Evolutionary conservation across 2,329 filamentous ascomycete species (phyloP), one percentile per base, ranked within the genome.

Genomic region (Myriangium duriaei): DNA sequence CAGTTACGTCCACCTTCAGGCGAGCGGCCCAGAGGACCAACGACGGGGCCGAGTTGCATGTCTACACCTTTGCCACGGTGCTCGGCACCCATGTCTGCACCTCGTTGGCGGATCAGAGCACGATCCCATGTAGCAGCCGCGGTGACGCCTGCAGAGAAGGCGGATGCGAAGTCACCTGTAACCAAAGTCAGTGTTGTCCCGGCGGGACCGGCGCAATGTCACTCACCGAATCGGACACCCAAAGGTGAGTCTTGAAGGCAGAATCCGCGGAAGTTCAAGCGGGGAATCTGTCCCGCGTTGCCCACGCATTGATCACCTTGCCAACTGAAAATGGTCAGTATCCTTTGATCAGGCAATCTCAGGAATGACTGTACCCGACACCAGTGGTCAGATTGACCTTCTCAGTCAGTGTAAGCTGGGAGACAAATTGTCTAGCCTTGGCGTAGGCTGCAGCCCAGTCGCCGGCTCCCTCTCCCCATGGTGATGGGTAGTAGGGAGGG

Each of bases 311-410:
- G 68, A 44, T 82, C 81, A 34, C 72, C 63, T 57, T 70, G 57
- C 79, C 79, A 84, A 30, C 75, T 76, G 37, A 11, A 19, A 19
- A 16, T 19, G 16, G 31, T 56, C 35, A 53, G 46, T 42, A 24
- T 31, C 19, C 16, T 2, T 10, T 32, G 12, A n/a, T 2, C 30
- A 19, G 13, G 31, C 19, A 11, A 15, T 2, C 1, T 26, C 14
- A 31, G 41, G 30, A 40, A 43, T 39, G 19, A 29, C 48, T 76
- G 58, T 62, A 88, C 73, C 86, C 86, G 46, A 81, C 74, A 57
- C 88, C 88, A 1, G 87, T 95, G 2, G 88, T 96, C 46, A 98
- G 58, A 58, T 96, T 96, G 59, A 96, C 85, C 64, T 94, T 95
- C 59, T 95, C 87, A 9, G 76, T 55, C 24, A 94, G 68, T 1